phyloP scores from a whole-genome alignment of 2,329 filamentous ascomycete genomes.

The Diplodia mutila region DNA sequence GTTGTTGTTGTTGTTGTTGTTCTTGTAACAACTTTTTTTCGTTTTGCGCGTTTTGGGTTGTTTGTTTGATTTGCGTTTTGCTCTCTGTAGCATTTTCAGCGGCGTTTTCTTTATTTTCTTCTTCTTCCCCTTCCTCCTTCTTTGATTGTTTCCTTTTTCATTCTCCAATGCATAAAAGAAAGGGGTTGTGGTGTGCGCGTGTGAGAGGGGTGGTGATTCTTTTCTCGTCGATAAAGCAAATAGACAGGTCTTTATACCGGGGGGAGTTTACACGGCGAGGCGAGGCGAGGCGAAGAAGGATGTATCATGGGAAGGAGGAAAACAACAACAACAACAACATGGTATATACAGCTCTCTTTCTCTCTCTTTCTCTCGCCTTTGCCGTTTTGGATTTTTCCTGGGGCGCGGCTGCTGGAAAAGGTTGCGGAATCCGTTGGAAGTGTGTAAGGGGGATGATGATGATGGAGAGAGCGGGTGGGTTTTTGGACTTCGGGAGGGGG shows the following conservation, averaged over 20 bases:
- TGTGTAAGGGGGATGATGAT: no score
- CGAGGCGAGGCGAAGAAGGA: background rate
- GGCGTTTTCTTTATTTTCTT: conserved; percentile 17
- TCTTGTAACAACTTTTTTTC: background rate
- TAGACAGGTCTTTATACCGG: background rate
- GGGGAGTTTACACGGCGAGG: background rate
- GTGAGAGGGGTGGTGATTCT: no score
- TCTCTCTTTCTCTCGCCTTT: background rate
- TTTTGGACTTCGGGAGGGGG: background rate
- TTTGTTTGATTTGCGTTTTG: background rate
- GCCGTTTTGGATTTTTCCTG: background rate
- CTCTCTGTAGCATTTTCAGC: conserved; percentile 2
- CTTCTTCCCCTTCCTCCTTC: no score
- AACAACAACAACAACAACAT: background rate
- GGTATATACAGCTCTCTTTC: background rate
- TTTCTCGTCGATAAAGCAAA: background rate
- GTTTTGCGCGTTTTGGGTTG: background rate
- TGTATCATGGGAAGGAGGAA: background rate
- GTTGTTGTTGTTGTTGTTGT: background rate
- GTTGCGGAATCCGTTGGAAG: no score
- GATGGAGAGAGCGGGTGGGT: no score
- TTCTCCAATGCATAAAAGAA: background rate
- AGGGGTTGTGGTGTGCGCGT: background rate
- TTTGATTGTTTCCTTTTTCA: background rate
- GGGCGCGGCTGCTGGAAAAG: background rate